phyloP scores from a whole-genome alignment of 2,329 filamentous ascomycete genomes.

The Alternaria arbusti region DNA sequence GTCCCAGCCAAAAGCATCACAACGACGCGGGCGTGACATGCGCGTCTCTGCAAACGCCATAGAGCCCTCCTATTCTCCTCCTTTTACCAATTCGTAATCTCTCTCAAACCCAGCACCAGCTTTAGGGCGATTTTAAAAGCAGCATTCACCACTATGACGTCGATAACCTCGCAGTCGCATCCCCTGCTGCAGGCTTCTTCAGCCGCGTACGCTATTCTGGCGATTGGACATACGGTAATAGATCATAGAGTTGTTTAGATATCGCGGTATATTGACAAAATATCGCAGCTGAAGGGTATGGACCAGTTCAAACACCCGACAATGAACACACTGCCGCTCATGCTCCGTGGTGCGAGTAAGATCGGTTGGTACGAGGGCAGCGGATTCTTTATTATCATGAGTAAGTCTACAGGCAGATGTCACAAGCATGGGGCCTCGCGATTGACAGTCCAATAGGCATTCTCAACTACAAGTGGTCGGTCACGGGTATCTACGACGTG shows the following conservation, averaged over 20 bases:
- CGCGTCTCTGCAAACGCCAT: not conserved
- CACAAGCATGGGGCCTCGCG: too few relatives aligned
- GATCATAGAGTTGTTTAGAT: accelerated
- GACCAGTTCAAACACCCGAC: slow-evolving; percentile 45
- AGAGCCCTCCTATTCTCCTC: not conserved
- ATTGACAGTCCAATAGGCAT: slow-evolving; percentile 32
- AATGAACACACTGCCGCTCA: slow-evolving; percentile 34
- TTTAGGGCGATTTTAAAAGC: not conserved
- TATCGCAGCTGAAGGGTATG: slow-evolving; percentile 37
- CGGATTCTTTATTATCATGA: slow-evolving; percentile 43
- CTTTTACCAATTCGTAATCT: too few relatives aligned
- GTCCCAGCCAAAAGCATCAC: slow-evolving; percentile 3
- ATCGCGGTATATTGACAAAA: not conserved
- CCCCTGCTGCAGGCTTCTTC: slow-evolving; percentile 39
- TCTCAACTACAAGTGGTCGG: slow-evolving; percentile 46
- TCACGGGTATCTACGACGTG: slow-evolving; percentile 38
- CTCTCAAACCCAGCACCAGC: not conserved
- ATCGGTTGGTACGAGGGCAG: slow-evolving; percentile 48
- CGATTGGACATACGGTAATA: slow-evolving; percentile 42
- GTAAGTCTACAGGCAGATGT: slow-evolving; percentile 25
- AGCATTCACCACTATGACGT: slow-evolving; percentile 16
- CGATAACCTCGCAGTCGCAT: slow-evolving; percentile 24
- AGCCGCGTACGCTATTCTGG: slow-evolving; percentile 38
- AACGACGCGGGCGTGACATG: not conserved
- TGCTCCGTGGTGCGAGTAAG: slow-evolving; percentile 39